Conservation (phyloP, 768 basidiomycete genomes). For the Collybia sordida region DNA sequence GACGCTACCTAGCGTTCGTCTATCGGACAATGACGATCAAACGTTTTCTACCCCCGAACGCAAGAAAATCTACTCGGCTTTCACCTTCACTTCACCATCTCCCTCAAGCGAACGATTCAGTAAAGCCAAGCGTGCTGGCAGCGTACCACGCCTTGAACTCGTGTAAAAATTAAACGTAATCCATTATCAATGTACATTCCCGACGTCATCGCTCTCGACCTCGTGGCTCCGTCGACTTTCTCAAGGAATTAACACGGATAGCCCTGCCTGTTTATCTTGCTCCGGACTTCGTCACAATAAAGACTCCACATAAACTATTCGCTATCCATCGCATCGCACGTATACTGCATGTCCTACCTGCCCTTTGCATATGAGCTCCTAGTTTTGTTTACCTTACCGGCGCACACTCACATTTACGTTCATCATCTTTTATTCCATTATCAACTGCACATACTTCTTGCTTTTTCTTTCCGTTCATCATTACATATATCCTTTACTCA, state of each 20-base stretch:
- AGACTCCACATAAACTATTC: neutral
- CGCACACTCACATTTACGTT: neutral
- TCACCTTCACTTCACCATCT: constrained; percentile 78
- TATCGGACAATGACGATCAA: constrained; percentile 24
- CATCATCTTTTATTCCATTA: too few relatives aligned
- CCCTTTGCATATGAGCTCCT: neutral
- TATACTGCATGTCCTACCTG: neutral
- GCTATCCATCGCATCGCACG: constrained; percentile 6
- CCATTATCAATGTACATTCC: neutral
- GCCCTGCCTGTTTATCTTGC: too few relatives aligned
- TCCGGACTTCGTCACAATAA: constrained; percentile 1
- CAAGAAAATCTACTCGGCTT: constrained; percentile 68
- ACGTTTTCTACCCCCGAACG: constrained; percentile 76
- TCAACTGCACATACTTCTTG: too few relatives aligned
- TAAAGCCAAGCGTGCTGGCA: constrained; percentile 35
- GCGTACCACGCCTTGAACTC: constrained; percentile 25
- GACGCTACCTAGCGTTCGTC: constrained; percentile 24
- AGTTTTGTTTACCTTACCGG: constrained; percentile 4
- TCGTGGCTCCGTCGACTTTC: too few relatives aligned
- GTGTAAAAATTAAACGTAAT: constrained; percentile 12
- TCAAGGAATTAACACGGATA: too few relatives aligned
- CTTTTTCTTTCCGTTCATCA: too few relatives aligned
- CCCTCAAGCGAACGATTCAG: constrained; percentile 56
- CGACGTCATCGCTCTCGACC: too few relatives aligned
- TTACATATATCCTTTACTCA: neutral